Evolutionary conservation across 805 yeast species (phyloP).

Genomic region (Ogataea corticis): DNA sequence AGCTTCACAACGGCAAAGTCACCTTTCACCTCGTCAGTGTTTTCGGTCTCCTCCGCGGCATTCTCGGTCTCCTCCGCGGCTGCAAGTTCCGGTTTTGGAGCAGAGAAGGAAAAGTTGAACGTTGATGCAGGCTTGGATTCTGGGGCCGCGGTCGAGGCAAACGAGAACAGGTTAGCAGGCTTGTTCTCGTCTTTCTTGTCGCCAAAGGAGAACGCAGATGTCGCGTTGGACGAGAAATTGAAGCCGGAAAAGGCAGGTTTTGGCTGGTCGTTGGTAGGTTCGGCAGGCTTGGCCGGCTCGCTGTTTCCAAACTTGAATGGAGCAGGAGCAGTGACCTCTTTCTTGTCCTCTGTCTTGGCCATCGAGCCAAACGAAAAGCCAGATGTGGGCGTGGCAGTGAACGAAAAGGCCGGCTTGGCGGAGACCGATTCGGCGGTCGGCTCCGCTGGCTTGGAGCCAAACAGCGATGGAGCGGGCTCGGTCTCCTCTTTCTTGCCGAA

Average conservation of each 20-base stretch:
- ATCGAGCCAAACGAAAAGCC: slow-evolving; percentile 18
- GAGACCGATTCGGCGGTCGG: not conserved
- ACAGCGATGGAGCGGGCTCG: not conserved
- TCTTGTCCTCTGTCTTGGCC: slow-evolving; percentile 11
- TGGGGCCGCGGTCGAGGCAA: slow-evolving; percentile 19
- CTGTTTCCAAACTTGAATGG: slow-evolving; percentile 16
- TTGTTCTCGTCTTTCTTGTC: not conserved
- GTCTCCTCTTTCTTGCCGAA: slow-evolving; percentile 8
- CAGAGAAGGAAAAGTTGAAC: slow-evolving; percentile 28
- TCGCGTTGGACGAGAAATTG: slow-evolving; percentile 7
- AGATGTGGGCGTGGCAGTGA: slow-evolving; percentile 15
- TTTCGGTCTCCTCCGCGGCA: slow-evolving; percentile 36
- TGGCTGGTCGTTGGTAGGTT: too few species aligned
- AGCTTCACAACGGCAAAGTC: slow-evolving; percentile 48
- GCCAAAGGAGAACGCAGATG: slow-evolving; percentile 19
- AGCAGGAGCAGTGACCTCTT: slow-evolving; percentile 8
- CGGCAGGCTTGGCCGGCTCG: not conserved
- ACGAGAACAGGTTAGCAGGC: slow-evolving; percentile 19
- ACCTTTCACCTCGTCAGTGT: slow-evolving; percentile 48
- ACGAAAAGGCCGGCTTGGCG: slow-evolving; percentile 31
- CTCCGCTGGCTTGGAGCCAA: slow-evolving; percentile 20
- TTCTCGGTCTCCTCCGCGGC: slow-evolving; percentile 15
- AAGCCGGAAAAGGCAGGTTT: slow-evolving; percentile 10
- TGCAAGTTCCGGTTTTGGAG: slow-evolving; percentile 22
- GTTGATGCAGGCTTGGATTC: slow-evolving; percentile 12